Percentiles rank a stretch among this genome's conserved stretches.
These are phyloP conservation scores for Metschnikowia hibisci DNA, from an alignment of 805 yeast species.

Conservation along the genomic window DNA sequence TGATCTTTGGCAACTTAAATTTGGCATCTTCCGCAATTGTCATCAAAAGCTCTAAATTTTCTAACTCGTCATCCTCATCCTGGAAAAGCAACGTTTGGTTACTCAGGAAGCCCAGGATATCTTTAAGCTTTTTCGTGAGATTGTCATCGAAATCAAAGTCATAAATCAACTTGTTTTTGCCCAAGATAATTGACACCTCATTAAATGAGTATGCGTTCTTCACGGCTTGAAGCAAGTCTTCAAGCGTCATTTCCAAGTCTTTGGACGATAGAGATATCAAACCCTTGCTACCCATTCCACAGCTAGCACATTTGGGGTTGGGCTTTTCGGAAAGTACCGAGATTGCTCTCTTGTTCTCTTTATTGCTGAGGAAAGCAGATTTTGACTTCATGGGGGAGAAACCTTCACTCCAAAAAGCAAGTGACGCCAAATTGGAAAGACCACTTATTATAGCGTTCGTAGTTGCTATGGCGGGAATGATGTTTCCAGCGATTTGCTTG, in stretches of 20 bases:
- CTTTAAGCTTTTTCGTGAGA: constrained; percentile 41
- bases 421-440: constrained; percentile 69
- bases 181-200: constrained; percentile 58
- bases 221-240: constrained; percentile 50
- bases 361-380: constrained; percentile 38
- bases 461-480: constrained; percentile 97
- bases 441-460: constrained; percentile 96
- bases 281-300: constrained; percentile 43
- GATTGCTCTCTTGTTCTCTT: constrained; percentile 61
- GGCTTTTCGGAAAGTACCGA: constrained; percentile 59
- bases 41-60: constrained; percentile 60
- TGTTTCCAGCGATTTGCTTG: constrained; percentile 95
- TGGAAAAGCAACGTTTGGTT: constrained; percentile 68
- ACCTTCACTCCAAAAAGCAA: constrained; percentile 42
- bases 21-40: constrained; percentile 15
- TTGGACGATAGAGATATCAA: constrained; percentile 22
- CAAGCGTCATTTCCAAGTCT: constrained; percentile 45
- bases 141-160: constrained; percentile 91
- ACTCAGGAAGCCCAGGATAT: constrained; percentile 43
- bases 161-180: constrained; percentile 59
- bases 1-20: constrained; percentile 16
- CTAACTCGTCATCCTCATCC: constrained; percentile 73
- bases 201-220: constrained; percentile 49
- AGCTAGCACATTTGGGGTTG: constrained; percentile 68
- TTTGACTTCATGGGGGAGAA: constrained; percentile 28